Percentiles rank a stretch among this genome's conserved stretches.
Evolutionary conservation across 352 stramenopile genomes (phyloP).

Genomic region (Globisporangium viniferum): DNA sequence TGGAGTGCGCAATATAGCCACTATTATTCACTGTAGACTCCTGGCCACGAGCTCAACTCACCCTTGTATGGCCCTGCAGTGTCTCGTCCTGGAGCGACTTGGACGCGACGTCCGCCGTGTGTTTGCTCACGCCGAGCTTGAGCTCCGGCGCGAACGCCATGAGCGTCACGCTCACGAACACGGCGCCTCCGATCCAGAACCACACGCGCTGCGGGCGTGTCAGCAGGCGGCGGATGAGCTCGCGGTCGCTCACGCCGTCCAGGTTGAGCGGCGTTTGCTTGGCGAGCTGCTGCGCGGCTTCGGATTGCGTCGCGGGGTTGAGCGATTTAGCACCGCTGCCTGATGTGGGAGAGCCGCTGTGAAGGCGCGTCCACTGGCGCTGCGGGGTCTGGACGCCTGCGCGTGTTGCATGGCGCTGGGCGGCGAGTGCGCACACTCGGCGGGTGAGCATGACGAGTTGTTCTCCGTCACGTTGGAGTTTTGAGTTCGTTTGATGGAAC

Average conservation of each 20-base stretch:
- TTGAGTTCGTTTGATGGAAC: background rate
- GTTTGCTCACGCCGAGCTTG: slow-evolving; percentile 75
- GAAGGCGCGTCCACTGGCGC: background rate
- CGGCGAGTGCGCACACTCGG: slow-evolving; percentile 12
- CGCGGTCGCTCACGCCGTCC: slow-evolving; percentile 41
- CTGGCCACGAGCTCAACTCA: background rate
- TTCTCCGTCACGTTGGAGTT: background rate
- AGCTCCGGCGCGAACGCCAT: slow-evolving; percentile 76
- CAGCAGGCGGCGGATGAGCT: slow-evolving; percentile 30
- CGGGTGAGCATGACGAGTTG: slow-evolving; percentile 10
- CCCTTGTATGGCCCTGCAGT: slow-evolving; percentile 62
- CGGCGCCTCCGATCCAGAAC: slow-evolving; percentile 45
- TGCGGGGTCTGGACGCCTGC: background rate
- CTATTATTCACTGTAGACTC: background rate
- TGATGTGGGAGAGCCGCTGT: background rate
- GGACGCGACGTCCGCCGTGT: slow-evolving; percentile 79
- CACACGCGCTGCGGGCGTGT: slow-evolving; percentile 54
- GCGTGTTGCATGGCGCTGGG: background rate
- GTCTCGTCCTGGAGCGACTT: slow-evolving; percentile 83
- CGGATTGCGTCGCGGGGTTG: background rate
- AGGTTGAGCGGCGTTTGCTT: slow-evolving; percentile 3
- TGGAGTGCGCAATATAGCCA: background rate
- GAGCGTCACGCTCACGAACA: slow-evolving; percentile 44
- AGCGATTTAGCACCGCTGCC: background rate
- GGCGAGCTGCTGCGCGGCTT: background rate